Conservation (phyloP, 306 rosid genomes). For the Echinosophora koreensis region DNA sequence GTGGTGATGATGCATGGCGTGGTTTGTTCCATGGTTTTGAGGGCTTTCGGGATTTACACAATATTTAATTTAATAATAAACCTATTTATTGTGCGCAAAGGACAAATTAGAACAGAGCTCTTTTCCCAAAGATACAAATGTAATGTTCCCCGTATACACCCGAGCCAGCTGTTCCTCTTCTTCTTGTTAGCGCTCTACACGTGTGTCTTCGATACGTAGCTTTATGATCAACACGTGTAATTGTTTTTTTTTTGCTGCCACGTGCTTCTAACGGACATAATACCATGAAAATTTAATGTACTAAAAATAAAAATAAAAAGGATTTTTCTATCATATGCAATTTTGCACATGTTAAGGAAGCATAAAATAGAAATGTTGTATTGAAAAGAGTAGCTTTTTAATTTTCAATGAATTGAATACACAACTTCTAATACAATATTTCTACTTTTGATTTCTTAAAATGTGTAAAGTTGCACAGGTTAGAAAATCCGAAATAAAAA, state of each 20-base stretch:
- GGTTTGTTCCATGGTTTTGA: slow-evolving; percentile 29
- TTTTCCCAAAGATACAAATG: slow-evolving; percentile 46
- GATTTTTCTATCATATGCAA: too few relatives aligned
- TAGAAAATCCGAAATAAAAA: too few relatives aligned
- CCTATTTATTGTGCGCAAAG: slow-evolving; percentile 16
- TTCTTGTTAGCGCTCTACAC: slow-evolving; percentile 47
- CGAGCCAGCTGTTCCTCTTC: slow-evolving; percentile 11
- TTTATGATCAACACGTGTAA: slow-evolving; percentile 33
- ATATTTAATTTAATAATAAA: background rate
- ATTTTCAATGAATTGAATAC: too few relatives aligned
- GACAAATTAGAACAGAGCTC: slow-evolving; percentile 43
- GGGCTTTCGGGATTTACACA: slow-evolving; percentile 27
- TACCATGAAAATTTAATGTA: too few relatives aligned
- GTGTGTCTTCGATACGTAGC: slow-evolving; percentile 44
- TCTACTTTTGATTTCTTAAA: too few relatives aligned
- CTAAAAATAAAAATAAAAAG: too few relatives aligned
- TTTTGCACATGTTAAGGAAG: too few relatives aligned
- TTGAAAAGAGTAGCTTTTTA: too few relatives aligned
- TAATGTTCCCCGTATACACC: slow-evolving; percentile 32
- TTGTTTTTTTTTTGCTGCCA: slow-evolving; percentile 18
- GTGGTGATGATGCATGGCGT: slow-evolving; percentile 45
- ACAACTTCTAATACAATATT: too few relatives aligned
- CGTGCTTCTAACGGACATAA: slow-evolving; percentile 14
- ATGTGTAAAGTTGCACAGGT: too few relatives aligned
- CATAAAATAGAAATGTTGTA: too few relatives aligned